These are phyloP conservation scores for Fusarium sp. DNA, from an alignment of 2,329 filamentous ascomycete genomes.

Conservation along the genomic window DNA sequence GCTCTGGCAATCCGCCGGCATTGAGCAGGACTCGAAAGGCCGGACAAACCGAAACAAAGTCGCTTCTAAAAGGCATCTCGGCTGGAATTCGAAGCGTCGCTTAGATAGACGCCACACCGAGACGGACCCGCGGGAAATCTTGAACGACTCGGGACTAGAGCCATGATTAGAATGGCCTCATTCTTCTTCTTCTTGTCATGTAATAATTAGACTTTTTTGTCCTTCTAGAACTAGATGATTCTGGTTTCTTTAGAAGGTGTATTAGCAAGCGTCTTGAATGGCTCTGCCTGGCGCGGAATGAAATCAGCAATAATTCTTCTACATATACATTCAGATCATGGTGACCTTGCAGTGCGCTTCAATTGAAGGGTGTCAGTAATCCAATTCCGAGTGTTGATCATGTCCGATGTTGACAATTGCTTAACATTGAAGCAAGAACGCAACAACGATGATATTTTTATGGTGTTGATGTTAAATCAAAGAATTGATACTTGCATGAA, in stretches of 20 bases:
- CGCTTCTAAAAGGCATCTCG: neutral
- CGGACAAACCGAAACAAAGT: neutral
- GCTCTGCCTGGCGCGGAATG: conserved; percentile 12
- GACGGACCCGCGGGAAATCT: neutral
- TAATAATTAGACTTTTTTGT: conserved; percentile 22
- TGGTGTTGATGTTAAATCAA: neutral
- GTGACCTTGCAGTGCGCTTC: neutral
- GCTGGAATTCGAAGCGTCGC: conserved; percentile 9
- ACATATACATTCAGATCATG: neutral
- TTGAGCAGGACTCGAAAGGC: conserved; percentile 22
- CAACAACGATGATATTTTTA: neutral
- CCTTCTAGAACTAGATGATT: conserved; percentile 16
- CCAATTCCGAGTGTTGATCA: neutral
- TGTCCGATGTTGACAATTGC: neutral
- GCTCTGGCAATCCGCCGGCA: neutral
- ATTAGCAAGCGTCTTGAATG: neutral
- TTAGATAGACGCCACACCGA: conserved; percentile 20
- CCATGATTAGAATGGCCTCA: neutral
- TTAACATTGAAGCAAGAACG: too few relatives aligned
- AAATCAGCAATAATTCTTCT: conserved; percentile 2
- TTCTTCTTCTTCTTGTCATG: conserved; percentile 3
- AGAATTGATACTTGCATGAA: neutral
- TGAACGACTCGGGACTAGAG: conserved; percentile 3
- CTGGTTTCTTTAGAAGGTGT: neutral
- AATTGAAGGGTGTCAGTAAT: neutral